Conservation (phyloP, 805 yeast species). For the Nadsonia fulvescens region DNA sequence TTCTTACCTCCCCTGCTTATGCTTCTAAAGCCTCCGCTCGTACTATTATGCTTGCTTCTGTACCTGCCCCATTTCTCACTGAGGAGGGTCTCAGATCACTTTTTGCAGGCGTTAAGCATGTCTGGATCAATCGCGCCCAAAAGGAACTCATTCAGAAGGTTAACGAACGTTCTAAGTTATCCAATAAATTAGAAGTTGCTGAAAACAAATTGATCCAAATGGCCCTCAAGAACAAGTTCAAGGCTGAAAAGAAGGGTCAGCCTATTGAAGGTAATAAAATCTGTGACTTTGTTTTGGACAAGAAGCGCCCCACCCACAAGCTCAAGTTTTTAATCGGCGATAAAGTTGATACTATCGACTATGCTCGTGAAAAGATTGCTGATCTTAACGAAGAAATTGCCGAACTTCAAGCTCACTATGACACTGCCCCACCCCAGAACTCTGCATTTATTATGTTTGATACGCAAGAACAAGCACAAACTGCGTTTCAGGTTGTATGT, state of each 20-base stretch:
- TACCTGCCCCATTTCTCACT: constrained; percentile 55
- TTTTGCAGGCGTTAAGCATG: constrained; percentile 66
- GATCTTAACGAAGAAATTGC: constrained; percentile 52
- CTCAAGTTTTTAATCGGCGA: constrained; percentile 55
- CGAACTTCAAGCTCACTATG: constrained; percentile 35
- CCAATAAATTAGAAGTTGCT: constrained; percentile 47
- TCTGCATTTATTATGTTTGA: constrained; percentile 72
- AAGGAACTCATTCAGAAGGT: constrained; percentile 37
- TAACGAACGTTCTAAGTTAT: constrained; percentile 39
- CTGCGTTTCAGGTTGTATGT: constrained; percentile 63
- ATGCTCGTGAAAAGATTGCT: constrained; percentile 47
- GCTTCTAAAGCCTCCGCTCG: constrained; percentile 59
- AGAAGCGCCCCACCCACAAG: constrained; percentile 73
- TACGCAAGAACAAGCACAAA: constrained; percentile 72
- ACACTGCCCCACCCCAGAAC: constrained; percentile 48
- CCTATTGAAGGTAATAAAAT: constrained; percentile 9
- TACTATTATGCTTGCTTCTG: constrained; percentile 69
- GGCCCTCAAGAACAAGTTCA: constrained; percentile 45
- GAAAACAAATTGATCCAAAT: constrained; percentile 36
- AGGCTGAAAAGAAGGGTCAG: constrained; percentile 43
- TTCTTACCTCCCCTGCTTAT: constrained; percentile 63
- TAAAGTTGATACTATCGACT: constrained; percentile 71
- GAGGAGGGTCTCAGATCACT: constrained; percentile 56
- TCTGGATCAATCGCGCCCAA: constrained; percentile 61
- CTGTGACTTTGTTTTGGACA: constrained; percentile 34